These are phyloP conservation scores for Tylopilus plumbeoviolaceoides DNA, from an alignment of 768 basidiomycete species.

Conservation along the genomic window DNA sequence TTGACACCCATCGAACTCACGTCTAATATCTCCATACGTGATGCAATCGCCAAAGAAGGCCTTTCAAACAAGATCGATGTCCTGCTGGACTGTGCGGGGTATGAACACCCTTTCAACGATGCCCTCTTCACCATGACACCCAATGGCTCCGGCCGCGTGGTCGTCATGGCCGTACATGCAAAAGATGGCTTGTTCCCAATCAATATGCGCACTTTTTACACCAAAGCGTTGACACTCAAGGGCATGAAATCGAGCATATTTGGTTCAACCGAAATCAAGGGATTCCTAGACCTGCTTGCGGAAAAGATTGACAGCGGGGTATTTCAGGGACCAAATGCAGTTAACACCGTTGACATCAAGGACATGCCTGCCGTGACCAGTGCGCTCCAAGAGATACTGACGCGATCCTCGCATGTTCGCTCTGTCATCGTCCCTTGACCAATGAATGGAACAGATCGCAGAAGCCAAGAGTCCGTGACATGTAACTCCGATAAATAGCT, in stretches of 20 bases:
- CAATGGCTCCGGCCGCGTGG: slow-evolving; percentile 29
- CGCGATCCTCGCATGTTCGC: slow-evolving; percentile 26
- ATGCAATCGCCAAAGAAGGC: slow-evolving; percentile 23
- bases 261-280: slow-evolving; percentile 20
- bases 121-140: slow-evolving; percentile 33
- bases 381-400: slow-evolving; percentile 25
- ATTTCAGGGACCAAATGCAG: slow-evolving; percentile 25
- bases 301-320: slow-evolving; percentile 28
- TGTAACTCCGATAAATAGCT: background rate
- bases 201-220: slow-evolving; percentile 31
- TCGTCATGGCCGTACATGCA: slow-evolving; percentile 34
- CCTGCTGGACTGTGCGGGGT: slow-evolving; percentile 33
- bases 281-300: slow-evolving; percentile 27
- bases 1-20: slow-evolving; percentile 31
- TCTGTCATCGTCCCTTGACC: slow-evolving; percentile 26
- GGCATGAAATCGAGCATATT: slow-evolving; percentile 31
- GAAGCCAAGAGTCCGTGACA: background rate
- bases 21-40: slow-evolving; percentile 29
- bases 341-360: slow-evolving; percentile 20
- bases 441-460: background rate
- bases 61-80: slow-evolving; percentile 32
- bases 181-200: slow-evolving; percentile 30
- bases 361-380: slow-evolving; percentile 17
- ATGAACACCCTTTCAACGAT: slow-evolving; percentile 32
- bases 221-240: slow-evolving; percentile 29